phyloP scores from a whole-genome alignment of 2,329 filamentous ascomycete species.

The Diplodia scrobiculata region DNA sequence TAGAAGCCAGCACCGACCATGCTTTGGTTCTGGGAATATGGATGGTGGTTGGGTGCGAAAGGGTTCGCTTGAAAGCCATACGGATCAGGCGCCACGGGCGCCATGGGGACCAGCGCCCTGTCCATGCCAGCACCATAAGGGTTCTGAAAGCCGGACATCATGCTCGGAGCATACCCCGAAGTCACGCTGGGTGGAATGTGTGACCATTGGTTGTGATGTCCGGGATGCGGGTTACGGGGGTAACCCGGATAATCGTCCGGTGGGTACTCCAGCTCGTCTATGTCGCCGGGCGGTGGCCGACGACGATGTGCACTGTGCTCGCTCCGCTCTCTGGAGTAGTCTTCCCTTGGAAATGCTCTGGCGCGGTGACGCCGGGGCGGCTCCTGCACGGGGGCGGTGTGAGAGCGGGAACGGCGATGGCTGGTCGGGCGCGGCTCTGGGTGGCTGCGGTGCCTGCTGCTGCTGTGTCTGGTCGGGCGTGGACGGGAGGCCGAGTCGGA shows the following conservation, averaged over 20 bases:
- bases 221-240: constrained; percentile 39
- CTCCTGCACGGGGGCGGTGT: constrained; percentile 29
- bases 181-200: constrained; percentile 41
- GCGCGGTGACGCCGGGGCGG: constrained; percentile 32
- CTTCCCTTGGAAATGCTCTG: constrained; percentile 37
- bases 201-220: constrained; percentile 43
- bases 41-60: constrained; percentile 38
- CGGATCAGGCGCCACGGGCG: constrained; percentile 43
- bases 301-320: constrained; percentile 39
- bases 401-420: constrained; percentile 36
- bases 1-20: constrained; percentile 38
- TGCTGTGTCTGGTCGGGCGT: constrained; percentile 31
- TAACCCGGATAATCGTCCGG: constrained; percentile 51
- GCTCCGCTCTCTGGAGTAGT: constrained; percentile 33
- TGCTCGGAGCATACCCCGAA: constrained; percentile 45
- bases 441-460: constrained; percentile 38
- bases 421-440: constrained; percentile 40
- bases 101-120: constrained; percentile 39
- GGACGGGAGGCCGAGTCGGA: constrained; percentile 55
- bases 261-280: constrained; percentile 50
- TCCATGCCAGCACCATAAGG: constrained; percentile 36
- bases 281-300: constrained; percentile 40
- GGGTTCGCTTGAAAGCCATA: constrained; percentile 45
- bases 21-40: constrained; percentile 30
- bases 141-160: constrained; percentile 41